Evolutionary conservation across 768 basidiomycete species (phyloP).

Genomic region (Pulveroboletus ravenelii): DNA sequence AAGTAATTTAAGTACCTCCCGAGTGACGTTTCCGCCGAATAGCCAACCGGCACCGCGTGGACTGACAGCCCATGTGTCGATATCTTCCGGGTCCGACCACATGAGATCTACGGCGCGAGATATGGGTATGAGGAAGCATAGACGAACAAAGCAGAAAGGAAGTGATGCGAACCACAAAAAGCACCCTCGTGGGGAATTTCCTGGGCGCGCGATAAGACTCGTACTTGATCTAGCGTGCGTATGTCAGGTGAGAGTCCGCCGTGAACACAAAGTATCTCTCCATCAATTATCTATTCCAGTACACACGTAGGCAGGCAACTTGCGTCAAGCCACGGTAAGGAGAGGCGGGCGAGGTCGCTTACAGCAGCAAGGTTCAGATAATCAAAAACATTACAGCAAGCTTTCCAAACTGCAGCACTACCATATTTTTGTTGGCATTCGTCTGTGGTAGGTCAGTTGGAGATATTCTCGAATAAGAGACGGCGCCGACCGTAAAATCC

Average conservation of each 20-base stretch:
- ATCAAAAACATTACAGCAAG: slow-evolving; percentile 95
- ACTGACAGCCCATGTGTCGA: slow-evolving; percentile 95
- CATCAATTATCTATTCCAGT: slow-evolving; percentile 78
- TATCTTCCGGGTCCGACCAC: slow-evolving; percentile 98
- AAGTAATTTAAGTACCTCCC: slow-evolving; percentile 50
- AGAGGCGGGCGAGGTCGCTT: slow-evolving; percentile 23
- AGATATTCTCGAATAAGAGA: background rate
- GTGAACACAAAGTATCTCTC: slow-evolving; percentile 88
- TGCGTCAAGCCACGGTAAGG: background rate
- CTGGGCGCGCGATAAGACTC: slow-evolving; percentile 89
- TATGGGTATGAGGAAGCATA: background rate
- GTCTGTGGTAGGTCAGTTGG: slow-evolving; percentile 41
- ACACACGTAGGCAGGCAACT: too few species aligned
- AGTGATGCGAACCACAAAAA: slow-evolving; percentile 67
- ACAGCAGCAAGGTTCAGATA: slow-evolving; percentile 93
- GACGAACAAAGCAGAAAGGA: background rate
- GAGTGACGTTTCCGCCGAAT: slow-evolving; percentile 82
- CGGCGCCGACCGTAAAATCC: slow-evolving; percentile 81
- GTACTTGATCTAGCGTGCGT: slow-evolving; percentile 89
- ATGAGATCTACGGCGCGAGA: slow-evolving; percentile 64
- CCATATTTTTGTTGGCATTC: slow-evolving; percentile 99
- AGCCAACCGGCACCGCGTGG: slow-evolving; percentile 96
- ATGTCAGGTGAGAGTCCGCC: slow-evolving; percentile 96
- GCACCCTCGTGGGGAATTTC: slow-evolving; percentile 99
- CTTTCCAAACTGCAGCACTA: slow-evolving; percentile 92